Percentiles rank a stretch among this genome's conserved stretches.
phyloP scores from a whole-genome alignment of 2,329 filamentous ascomycete genomes.

The Fusarium sp. region DNA sequence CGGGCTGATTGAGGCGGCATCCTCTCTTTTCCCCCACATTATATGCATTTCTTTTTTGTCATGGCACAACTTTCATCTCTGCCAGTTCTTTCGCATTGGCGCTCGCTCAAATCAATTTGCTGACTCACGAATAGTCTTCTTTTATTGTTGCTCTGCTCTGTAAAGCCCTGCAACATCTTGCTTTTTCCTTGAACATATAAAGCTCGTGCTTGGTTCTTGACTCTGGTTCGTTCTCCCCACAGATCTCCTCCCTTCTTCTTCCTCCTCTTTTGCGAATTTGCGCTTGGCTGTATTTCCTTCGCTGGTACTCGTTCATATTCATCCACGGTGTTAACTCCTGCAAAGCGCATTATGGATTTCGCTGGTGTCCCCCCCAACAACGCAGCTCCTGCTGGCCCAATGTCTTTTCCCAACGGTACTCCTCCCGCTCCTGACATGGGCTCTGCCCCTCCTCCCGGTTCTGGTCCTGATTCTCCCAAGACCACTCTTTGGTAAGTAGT shows the following conservation, averaged over 20 bases:
- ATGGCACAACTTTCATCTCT: background rate
- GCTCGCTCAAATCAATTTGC: background rate
- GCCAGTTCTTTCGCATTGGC: background rate
- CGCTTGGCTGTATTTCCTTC: no score
- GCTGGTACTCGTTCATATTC: background rate
- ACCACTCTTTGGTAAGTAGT: slow-evolving; percentile 65
- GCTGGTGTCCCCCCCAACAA: slow-evolving; percentile 46
- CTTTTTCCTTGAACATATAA: slow-evolving; percentile 31
- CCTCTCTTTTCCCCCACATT: background rate
- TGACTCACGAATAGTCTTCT: slow-evolving; percentile 20
- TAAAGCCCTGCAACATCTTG: slow-evolving; percentile 36
- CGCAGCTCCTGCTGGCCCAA: slow-evolving; percentile 45
- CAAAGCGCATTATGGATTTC: slow-evolving; percentile 47
- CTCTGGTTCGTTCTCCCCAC: slow-evolving; percentile 16
- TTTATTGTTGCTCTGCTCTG: slow-evolving; percentile 33
- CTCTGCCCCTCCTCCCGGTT: slow-evolving; percentile 46
- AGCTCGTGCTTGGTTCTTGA: slow-evolving; percentile 30
- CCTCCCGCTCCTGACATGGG: slow-evolving; percentile 52
- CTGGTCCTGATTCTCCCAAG: slow-evolving; percentile 61
- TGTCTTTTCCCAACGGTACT: slow-evolving; percentile 53
- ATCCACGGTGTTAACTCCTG: slow-evolving; percentile 7
- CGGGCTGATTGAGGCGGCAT: background rate
- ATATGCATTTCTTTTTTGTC: background rate
- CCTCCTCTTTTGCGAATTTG: background rate
- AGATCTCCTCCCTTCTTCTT: background rate